Base-by-base conservation (phyloP, 768 basidiomycete genomes). In the Pleurotus eryngii region DNA sequence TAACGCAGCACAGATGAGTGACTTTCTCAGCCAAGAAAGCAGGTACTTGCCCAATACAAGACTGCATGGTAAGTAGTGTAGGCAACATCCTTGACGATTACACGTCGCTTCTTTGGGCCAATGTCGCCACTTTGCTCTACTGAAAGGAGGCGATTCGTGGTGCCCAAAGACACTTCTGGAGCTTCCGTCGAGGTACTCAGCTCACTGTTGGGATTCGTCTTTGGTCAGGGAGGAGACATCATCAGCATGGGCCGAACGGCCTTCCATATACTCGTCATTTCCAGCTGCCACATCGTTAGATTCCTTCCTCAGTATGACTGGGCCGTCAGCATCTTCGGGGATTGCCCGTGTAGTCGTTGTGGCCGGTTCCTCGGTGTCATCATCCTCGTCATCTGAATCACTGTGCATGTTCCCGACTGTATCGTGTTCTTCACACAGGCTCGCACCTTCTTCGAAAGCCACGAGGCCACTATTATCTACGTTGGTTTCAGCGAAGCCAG, bases 11-110 rank as follows among this genome's bases (percentile, higher is more conserved):
- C n/a, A 24, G 39, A 42, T 6, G 42, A 12, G 54, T 39, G 57
- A 35, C 7, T 55, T 55, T 35, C 3, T 2, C n/a, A 8, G 2
- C 20, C n/a, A 37, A 17, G 43, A 40, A 55, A 17, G 9, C 18
- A 22, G 26, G 46, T 8, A 68, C 81, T 71, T 63, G 91, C 91
- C 70, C 92, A 95, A 72, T 92, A 93, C 11, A 95, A 73, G 24
- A 79, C 70, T 5, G 77, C 75, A 55, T 67, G 70, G 49, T 79
- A 80, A 0, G 79, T 76, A 4, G 71, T 68, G 57, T 78, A 79
- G 24, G 79, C 78, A 5, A 81, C 79, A 58, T 81, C 78, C 57
- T 72, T 79, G 48, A 85, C 84, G 3, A 77, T 67, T 39, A 79
- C 71, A 9, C 70, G 69, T 48, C 70, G 59, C 47, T 68, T 66